A percentile compares a stretch with the other conserved stretches of the same genome.
These are phyloP conservation scores for Neospermospora avenae DNA, from an alignment of 2,329 filamentous ascomycete species.

Conservation along the genomic window DNA sequence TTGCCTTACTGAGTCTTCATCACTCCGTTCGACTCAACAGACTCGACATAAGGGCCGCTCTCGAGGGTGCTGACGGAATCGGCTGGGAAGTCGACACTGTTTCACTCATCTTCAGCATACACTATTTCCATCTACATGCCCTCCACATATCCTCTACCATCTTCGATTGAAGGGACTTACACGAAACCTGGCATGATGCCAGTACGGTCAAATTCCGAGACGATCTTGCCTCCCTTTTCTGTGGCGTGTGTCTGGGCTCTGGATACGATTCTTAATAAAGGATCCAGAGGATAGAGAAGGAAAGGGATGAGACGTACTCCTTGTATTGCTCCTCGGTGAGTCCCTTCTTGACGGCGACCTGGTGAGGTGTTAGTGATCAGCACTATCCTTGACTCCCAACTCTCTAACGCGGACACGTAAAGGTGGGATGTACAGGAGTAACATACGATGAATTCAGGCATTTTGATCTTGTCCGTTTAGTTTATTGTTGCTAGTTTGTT, in stretches of 20 bases:
- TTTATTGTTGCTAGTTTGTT: no score
- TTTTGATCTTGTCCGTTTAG: no score
- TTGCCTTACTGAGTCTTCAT: slow-evolving; percentile 71
- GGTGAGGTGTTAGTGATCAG: neutral
- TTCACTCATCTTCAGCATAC: neutral
- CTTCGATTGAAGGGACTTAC: slow-evolving; percentile 62
- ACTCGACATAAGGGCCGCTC: slow-evolving; percentile 66
- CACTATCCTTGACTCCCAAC: no score
- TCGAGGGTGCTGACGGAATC: slow-evolving; percentile 65
- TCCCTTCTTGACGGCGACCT: no score
- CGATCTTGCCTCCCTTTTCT: slow-evolving; percentile 65
- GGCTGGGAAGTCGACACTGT: slow-evolving; percentile 69
- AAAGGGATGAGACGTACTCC: slow-evolving; percentile 14
- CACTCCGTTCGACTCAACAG: slow-evolving; percentile 69
- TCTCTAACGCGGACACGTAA: no score
- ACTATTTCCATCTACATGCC: neutral
- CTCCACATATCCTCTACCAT: no score
- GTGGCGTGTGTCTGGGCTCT: slow-evolving; percentile 74
- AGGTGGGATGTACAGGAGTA: no score
- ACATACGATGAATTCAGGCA: no score
- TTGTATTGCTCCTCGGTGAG: neutral
- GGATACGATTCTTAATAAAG: no score
- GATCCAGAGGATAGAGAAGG: no score
- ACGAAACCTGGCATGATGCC: slow-evolving; percentile 87
- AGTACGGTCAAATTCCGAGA: slow-evolving; percentile 78